phyloP scores from a whole-genome alignment of 768 basidiomycete genomes.

The Tulasnella sp. region DNA sequence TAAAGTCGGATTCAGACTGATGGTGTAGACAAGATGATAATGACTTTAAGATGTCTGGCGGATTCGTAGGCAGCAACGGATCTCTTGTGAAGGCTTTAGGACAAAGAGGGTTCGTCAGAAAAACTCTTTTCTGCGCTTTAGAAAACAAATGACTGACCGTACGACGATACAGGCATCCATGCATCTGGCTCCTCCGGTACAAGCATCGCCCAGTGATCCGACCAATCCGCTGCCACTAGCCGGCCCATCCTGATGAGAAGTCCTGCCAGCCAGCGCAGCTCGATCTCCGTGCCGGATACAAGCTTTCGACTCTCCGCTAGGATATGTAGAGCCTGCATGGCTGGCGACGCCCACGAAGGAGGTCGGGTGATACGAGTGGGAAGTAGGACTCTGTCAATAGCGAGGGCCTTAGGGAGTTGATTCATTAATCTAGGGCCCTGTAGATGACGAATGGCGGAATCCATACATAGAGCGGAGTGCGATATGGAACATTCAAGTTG shows the following conservation, averaged over 20 bases:
- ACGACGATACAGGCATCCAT: slow-evolving; percentile 47
- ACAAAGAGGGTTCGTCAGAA: neutral
- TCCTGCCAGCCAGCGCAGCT: slow-evolving; percentile 48
- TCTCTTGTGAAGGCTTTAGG: slow-evolving; percentile 27
- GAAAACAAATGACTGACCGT: slow-evolving; percentile 27
- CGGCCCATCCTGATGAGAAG: slow-evolving; percentile 34
- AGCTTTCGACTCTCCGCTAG: slow-evolving; percentile 44
- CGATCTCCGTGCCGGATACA: slow-evolving; percentile 42
- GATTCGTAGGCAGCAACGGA: slow-evolving; percentile 65
- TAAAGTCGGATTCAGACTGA: slow-evolving; percentile 1
- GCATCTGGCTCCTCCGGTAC: slow-evolving; percentile 49
- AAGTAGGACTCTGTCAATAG: slow-evolving; percentile 6
- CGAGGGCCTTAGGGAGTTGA: neutral
- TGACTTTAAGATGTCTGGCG: slow-evolving; percentile 51
- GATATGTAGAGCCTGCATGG: slow-evolving; percentile 46
- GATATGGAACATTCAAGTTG: slow-evolving; percentile 2
- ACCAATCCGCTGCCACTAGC: slow-evolving; percentile 72
- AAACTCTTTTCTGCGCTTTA: neutral
- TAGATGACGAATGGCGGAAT: slow-evolving; percentile 17
- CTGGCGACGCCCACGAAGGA: slow-evolving; percentile 39
- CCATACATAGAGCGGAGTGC: neutral
- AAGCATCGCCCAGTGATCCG: slow-evolving; percentile 83
- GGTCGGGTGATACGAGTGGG: slow-evolving; percentile 29
- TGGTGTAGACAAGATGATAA: slow-evolving; percentile 1
- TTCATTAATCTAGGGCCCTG: slow-evolving; percentile 15